Percentiles rank a stretch among this genome's conserved stretches.
phyloP scores from a whole-genome alignment of 2,329 filamentous ascomycete genomes.

The Xylariaceae sp. region DNA sequence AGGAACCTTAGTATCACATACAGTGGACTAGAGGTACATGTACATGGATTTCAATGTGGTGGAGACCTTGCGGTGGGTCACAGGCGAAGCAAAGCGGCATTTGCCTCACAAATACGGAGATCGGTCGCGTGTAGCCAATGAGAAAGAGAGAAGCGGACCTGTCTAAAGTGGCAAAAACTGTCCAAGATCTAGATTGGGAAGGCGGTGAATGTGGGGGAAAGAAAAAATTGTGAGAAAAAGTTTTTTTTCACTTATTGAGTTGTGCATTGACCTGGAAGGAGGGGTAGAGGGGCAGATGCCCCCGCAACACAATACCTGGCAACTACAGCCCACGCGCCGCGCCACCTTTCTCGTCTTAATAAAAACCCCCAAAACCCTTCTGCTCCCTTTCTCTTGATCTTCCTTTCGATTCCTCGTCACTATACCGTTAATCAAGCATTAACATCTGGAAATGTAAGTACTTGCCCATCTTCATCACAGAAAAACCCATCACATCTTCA shows the following conservation, averaged over 20 bases:
- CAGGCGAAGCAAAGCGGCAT: no score
- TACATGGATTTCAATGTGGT: no score
- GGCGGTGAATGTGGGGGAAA: slow-evolving; percentile 33
- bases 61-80: no score
- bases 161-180: slow-evolving; percentile 3
- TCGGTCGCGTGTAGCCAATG: slow-evolving; percentile 11
- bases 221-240: slow-evolving; percentile 20
- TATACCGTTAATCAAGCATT: slow-evolving; percentile 52
- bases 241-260: slow-evolving; percentile 20
- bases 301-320: slow-evolving; percentile 29
- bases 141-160: neutral
- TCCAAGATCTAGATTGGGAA: neutral
- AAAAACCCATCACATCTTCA: neutral
- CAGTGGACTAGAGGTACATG: no score
- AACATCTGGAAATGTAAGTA: slow-evolving; percentile 44
- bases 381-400: slow-evolving; percentile 35
- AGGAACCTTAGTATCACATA: no score
- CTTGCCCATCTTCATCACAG: slow-evolving; percentile 24
- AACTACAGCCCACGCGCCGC: slow-evolving; percentile 21
- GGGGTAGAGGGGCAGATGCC: slow-evolving; percentile 31
- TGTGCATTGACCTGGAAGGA: slow-evolving; percentile 30
- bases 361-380: slow-evolving; percentile 34
- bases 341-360: slow-evolving; percentile 25
- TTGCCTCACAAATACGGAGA: slow-evolving; percentile 20
- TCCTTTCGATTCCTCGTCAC: slow-evolving; percentile 46